phyloP scores from a whole-genome alignment of 2,329 filamentous ascomycete genomes.

The Penicillium brasilianum region DNA sequence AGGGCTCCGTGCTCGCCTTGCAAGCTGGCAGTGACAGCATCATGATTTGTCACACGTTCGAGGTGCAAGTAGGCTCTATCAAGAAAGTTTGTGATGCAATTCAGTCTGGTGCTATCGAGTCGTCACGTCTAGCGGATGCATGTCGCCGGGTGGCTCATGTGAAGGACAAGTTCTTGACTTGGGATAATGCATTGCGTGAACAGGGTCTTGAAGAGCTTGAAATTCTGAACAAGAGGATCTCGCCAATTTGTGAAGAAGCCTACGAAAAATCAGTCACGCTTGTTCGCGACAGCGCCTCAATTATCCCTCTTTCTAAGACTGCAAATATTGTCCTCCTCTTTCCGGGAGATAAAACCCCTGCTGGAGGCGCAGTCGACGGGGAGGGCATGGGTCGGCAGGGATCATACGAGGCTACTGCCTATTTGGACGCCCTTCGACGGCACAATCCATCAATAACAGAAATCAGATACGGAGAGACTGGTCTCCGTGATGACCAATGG shows the following conservation, averaged over 20 bases:
- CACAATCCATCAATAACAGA: conserved; percentile 37
- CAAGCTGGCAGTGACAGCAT: conserved; percentile 52
- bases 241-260: conserved; percentile 38
- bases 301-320: conserved; percentile 38
- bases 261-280: conserved; percentile 50
- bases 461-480: conserved; percentile 40
- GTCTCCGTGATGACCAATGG: conserved; percentile 40
- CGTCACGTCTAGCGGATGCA: conserved; percentile 41
- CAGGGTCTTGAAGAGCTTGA: conserved; percentile 25
- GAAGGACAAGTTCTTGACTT: conserved; percentile 45
- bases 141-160: conserved; percentile 41
- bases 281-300: conserved; percentile 39
- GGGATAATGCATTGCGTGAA: conserved; percentile 36
- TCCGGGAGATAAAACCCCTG: conserved; percentile 41
- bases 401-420: conserved; percentile 38
- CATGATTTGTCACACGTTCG: conserved; percentile 54
- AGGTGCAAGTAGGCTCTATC: conserved; percentile 49
- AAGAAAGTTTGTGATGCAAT: conserved; percentile 46
- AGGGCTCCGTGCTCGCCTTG: conserved; percentile 48
- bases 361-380: conserved; percentile 47
- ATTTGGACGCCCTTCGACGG: conserved; percentile 39
- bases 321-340: conserved; percentile 46
- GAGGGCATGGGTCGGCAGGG: conserved; percentile 43
- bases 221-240: conserved; percentile 33
- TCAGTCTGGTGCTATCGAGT: conserved; percentile 40